Conservation (phyloP, 1,139 yeast species). For the Meyerozyma carpophila region DNA sequence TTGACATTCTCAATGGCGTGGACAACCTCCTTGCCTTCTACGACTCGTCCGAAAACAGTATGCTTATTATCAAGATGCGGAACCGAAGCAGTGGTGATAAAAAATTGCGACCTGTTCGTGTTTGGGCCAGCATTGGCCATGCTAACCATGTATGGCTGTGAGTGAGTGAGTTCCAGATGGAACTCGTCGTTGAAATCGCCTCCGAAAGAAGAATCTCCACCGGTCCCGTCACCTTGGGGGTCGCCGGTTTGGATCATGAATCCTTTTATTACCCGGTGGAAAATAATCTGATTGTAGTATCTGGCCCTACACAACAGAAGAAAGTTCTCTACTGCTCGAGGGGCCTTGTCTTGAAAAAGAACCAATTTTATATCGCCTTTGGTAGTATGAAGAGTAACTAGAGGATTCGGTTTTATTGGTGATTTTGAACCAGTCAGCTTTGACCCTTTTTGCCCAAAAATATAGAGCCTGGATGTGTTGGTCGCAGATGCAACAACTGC, state of each 20-base stretch:
- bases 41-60: slow-evolving; percentile 25
- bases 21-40: slow-evolving; percentile 23
- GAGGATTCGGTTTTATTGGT: slow-evolving; percentile 1
- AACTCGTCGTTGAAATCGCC: slow-evolving; percentile 40
- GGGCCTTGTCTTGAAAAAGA: slow-evolving; percentile 32
- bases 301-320: slow-evolving; percentile 27
- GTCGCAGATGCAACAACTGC: slow-evolving; percentile 28
- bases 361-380: slow-evolving; percentile 39
- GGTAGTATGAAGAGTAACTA: slow-evolving; percentile 36
- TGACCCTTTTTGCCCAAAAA: slow-evolving; percentile 1
- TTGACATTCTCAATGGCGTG: slow-evolving; percentile 18
- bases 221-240: slow-evolving; percentile 46
- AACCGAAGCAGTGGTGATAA: slow-evolving; percentile 24
- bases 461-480: neutral
- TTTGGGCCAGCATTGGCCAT: slow-evolving; percentile 37
- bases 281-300: slow-evolving; percentile 36
- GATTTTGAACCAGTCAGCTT: neutral
- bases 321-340: slow-evolving; percentile 43
- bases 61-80: slow-evolving; percentile 25
- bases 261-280: slow-evolving; percentile 43
- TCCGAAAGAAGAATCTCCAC: slow-evolving; percentile 45
- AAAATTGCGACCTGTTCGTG: slow-evolving; percentile 29
- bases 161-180: slow-evolving; percentile 28
- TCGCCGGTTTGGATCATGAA: slow-evolving; percentile 55
- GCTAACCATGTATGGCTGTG: slow-evolving; percentile 38